A percentile compares a stretch with the other conserved stretches of the same genome.
Conservation (phyloP, 805 yeast genomes). For the Candida piceae region DNA sequence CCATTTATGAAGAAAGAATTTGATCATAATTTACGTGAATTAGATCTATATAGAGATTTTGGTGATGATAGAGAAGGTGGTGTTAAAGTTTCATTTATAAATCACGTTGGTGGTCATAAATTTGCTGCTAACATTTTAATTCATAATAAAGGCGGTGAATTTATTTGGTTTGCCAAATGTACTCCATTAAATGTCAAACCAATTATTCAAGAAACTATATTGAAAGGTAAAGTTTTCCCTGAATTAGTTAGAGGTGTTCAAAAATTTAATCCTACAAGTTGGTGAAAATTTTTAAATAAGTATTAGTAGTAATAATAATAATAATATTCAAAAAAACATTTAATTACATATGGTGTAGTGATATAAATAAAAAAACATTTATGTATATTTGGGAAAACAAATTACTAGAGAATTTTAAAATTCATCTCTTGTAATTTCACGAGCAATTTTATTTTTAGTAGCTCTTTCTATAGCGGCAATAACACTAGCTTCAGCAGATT, state of each 20-base stretch:
- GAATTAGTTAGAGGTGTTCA: slow-evolving; percentile 58
- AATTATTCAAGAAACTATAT: slow-evolving; percentile 69
- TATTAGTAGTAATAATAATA: no score
- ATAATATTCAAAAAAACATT: no score
- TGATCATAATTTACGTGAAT: slow-evolving; percentile 64
- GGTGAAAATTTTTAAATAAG: no score
- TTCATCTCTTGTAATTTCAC: no score
- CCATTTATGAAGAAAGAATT: slow-evolving; percentile 81
- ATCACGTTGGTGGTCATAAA: slow-evolving; percentile 96
- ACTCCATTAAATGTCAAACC: slow-evolving; percentile 71
- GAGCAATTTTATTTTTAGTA: no score
- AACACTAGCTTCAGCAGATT: no score
- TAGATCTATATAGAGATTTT: slow-evolving; percentile 67
- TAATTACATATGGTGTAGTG: no score
- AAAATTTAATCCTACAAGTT: slow-evolving; percentile 47
- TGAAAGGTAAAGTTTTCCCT: slow-evolving; percentile 66
- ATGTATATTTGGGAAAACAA: no score
- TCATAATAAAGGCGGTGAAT: slow-evolving; percentile 66
- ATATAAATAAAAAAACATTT: no score
- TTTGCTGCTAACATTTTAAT: slow-evolving; percentile 85
- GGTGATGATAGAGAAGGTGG: slow-evolving; percentile 77
- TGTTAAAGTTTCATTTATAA: slow-evolving; percentile 61
- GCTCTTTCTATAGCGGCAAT: no score
- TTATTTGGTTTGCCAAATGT: slow-evolving; percentile 85
- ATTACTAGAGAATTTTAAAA: no score